phyloP scores from a whole-genome alignment of 2,329 filamentous ascomycete species.

The Fusarium transvaalense region DNA sequence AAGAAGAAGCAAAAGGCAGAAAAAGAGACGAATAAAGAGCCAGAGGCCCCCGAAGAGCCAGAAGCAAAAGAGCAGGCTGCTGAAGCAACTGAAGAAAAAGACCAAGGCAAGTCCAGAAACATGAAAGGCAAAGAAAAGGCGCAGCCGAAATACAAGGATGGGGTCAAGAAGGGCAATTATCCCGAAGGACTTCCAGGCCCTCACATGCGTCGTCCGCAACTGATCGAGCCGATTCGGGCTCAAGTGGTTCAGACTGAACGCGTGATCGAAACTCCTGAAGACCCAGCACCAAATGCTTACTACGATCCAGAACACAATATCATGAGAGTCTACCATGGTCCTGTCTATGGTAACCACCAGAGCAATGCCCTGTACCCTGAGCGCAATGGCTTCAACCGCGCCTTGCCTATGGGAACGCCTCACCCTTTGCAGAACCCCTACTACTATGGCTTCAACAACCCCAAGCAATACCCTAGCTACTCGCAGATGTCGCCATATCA shows the following conservation, averaged over 20 bases:
- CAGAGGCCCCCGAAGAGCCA: constrained; percentile 18
- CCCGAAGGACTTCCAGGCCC: constrained; percentile 49
- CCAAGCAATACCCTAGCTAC: constrained; percentile 41
- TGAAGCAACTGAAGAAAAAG: constrained; percentile 19
- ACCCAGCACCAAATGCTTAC: constrained; percentile 71
- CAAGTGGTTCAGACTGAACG: constrained; percentile 68
- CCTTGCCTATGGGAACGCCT: constrained; percentile 58
- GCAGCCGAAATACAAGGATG: constrained; percentile 34
- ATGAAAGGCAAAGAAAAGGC: constrained; percentile 22
- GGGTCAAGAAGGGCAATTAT: constrained; percentile 44
- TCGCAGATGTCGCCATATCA: constrained; percentile 33
- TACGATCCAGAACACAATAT: constrained; percentile 66
- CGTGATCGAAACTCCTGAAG: constrained; percentile 63
- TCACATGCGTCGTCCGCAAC: constrained; percentile 56
- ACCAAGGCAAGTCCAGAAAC: constrained; percentile 39
- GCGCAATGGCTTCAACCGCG: constrained; percentile 49
- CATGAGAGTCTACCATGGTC: constrained; percentile 69
- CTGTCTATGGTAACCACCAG: constrained; percentile 65
- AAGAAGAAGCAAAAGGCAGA: constrained; percentile 30
- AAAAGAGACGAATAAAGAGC: constrained; percentile 28
- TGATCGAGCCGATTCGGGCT: constrained; percentile 62
- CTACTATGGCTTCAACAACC: constrained; percentile 55
- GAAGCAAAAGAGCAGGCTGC: constrained; percentile 18
- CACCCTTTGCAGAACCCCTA: constrained; percentile 60
- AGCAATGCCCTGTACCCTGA: constrained; percentile 61